phyloP scores from a whole-genome alignment of 352 stramenopile species.

The Phytophthora crassamura region DNA sequence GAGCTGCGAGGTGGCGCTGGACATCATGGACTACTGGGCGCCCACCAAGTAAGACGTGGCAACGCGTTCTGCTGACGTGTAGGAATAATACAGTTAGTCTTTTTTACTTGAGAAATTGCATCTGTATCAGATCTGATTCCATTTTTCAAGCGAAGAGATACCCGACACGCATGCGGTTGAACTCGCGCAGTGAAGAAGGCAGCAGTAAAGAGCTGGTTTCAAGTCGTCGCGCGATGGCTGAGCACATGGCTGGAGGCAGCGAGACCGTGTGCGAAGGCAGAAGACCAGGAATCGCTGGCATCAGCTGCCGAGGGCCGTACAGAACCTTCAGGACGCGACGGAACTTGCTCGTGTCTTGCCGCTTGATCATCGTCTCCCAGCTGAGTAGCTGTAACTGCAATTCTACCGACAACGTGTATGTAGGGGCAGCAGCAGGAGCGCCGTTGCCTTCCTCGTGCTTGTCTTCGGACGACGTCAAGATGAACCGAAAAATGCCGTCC shows the following conservation, averaged over 20 bases:
- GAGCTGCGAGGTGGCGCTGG: conserved; percentile 96
- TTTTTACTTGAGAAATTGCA: conserved; percentile 15
- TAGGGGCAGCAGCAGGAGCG: not conserved
- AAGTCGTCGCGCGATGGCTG: conserved; percentile 46
- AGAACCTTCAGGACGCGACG: conserved; percentile 75
- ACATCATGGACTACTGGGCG: conserved; percentile 97
- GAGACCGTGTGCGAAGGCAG: conserved; percentile 43
- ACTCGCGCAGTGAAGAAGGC: conserved; percentile 52
- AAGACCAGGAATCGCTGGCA: conserved; percentile 12
- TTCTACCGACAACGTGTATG: not conserved
- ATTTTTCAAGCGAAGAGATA: conserved; percentile 59
- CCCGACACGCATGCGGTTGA: conserved; percentile 65
- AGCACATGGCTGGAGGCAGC: conserved; percentile 40
- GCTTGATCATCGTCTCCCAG: conserved; percentile 75
- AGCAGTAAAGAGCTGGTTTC: conserved; percentile 53
- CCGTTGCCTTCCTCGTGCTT: conserved; percentile 5
- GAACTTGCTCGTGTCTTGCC: conserved; percentile 35
- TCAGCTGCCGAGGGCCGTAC: conserved; percentile 38
- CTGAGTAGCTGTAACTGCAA: conserved; percentile 67
- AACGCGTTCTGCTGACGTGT: conserved; percentile 20
- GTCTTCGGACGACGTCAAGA: conserved; percentile 31
- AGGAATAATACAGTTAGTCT: conserved; percentile 40
- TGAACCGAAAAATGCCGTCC: conserved; percentile 77
- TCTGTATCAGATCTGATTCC: not conserved
- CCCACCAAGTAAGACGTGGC: conserved; percentile 47